These are phyloP conservation scores for Talaromyces proteolyticus DNA, from an alignment of 495 filamentous ascomycete genomes.

Conservation along the genomic window DNA sequence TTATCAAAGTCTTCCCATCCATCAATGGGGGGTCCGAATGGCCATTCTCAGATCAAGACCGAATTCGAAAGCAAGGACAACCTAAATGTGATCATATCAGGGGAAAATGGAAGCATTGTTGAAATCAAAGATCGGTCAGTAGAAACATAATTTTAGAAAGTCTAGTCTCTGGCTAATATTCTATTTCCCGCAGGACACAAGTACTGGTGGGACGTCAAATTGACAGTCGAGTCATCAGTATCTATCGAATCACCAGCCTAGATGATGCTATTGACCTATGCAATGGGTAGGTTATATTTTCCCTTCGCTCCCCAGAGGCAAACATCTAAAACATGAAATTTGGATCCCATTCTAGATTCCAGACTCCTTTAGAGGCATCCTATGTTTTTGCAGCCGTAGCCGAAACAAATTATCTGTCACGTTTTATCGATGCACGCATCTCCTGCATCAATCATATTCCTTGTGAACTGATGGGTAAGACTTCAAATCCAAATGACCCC, in stretches of 20 bases:
- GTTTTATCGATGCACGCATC: conserved; percentile 39
- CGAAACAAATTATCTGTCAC: conserved; percentile 45
- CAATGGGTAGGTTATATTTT: not conserved
- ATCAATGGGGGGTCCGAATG: not conserved
- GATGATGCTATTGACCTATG: not conserved
- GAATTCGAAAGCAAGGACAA: not conserved
- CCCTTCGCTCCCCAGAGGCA: not conserved
- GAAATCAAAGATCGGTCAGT: not conserved
- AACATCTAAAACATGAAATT: not conserved
- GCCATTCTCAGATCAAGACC: not conserved
- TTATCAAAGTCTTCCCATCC: conserved; percentile 16
- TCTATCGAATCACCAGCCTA: not conserved
- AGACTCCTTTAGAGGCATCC: conserved; percentile 29
- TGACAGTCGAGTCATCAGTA: not conserved
- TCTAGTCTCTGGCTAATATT: not conserved
- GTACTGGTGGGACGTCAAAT: not conserved
- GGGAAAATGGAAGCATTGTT: not conserved
- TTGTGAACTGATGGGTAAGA: conserved; percentile 30
- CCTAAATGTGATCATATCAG: not conserved
- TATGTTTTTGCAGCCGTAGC: conserved; percentile 43
- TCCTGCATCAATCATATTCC: conserved; percentile 49
- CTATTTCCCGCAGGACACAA: not conserved
- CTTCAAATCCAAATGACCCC: conserved; percentile 28
- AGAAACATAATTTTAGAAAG: not conserved
- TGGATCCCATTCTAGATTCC: conserved; percentile 10